These are phyloP conservation scores for Euphrasia confusa DNA, from an alignment of 257 asterid species.

Conservation along the genomic window DNA sequence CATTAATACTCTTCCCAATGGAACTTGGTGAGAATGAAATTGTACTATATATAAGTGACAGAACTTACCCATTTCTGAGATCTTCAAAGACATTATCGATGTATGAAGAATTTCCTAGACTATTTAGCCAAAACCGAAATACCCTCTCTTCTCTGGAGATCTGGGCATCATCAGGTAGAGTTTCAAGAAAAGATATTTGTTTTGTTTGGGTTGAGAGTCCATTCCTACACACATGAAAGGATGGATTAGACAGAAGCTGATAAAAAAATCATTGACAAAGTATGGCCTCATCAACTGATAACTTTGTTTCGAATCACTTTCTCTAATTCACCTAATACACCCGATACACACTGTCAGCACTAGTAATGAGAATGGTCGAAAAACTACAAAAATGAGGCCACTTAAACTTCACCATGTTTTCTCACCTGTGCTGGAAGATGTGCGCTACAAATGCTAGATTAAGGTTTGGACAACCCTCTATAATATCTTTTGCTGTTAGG, in stretches of 20 bases:
- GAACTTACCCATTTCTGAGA: conserved; percentile 83
- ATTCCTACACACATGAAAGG: conserved; percentile 47
- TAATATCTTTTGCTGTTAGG: conserved; percentile 91
- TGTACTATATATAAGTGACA: conserved; percentile 3
- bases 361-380: not conserved
- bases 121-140: conserved; percentile 90
- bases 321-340: conserved; percentile 1
- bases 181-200: conserved; percentile 78
- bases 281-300: conserved; percentile 2
- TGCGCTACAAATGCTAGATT: conserved; percentile 98
- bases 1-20: not conserved
- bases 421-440: conserved; percentile 92
- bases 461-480: conserved; percentile 94
- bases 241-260: conserved; percentile 16
- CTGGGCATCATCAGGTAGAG: conserved; percentile 73
- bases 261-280: not conserved
- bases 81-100: conserved; percentile 96
- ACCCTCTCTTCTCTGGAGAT: conserved; percentile 90
- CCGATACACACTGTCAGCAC: not conserved
- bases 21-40: conserved; percentile 11
- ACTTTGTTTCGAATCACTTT: conserved; percentile 11
- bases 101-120: conserved; percentile 73
- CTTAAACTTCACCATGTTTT: conserved; percentile 1
- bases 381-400: not conserved
- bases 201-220: conserved; percentile 82